Evolutionary conservation across 2,329 filamentous ascomycete species (phyloP).

Genomic region (Arthrobotrys sphaeroides): DNA sequence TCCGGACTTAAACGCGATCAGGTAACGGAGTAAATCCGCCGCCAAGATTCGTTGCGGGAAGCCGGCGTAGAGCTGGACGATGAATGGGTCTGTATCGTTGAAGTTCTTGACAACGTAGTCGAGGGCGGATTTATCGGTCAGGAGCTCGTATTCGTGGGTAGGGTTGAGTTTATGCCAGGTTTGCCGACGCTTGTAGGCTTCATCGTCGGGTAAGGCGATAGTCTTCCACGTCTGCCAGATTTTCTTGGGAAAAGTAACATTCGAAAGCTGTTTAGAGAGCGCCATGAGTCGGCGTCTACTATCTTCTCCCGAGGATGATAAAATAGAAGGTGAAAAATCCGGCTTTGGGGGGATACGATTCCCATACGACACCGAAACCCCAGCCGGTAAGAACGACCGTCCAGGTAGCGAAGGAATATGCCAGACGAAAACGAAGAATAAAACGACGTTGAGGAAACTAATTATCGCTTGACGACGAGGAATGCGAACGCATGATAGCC

Average conservation of each 20-base stretch:
- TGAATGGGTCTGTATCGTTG: slow-evolving; percentile 40
- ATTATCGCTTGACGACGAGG: slow-evolving; percentile 34
- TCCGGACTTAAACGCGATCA: slow-evolving; percentile 35
- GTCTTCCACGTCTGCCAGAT: slow-evolving; percentile 52
- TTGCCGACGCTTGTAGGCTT: slow-evolving; percentile 13
- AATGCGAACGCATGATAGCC: slow-evolving; percentile 1
- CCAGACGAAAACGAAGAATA: slow-evolving; percentile 26
- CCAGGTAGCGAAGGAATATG: slow-evolving; percentile 4
- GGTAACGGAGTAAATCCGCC: slow-evolving; percentile 37
- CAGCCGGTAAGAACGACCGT: neutral
- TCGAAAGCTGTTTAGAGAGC: slow-evolving; percentile 6
- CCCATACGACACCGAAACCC: neutral
- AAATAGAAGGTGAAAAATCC: neutral
- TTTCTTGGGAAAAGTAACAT: slow-evolving; percentile 27
- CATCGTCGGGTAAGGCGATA: slow-evolving; percentile 27
- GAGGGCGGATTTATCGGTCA: slow-evolving; percentile 30
- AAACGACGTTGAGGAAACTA: slow-evolving; percentile 6
- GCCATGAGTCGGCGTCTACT: neutral
- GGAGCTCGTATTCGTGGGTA: slow-evolving; percentile 34
- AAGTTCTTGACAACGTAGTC: slow-evolving; percentile 33
- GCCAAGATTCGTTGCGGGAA: slow-evolving; percentile 42
- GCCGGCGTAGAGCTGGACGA: slow-evolving; percentile 28
- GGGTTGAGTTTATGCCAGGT: slow-evolving; percentile 31
- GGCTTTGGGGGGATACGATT: neutral
- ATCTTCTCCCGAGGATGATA: neutral